These are phyloP conservation scores for Arthrobotrys megalospora DNA, from an alignment of 2,329 filamentous ascomycete species.

Conservation along the genomic window DNA sequence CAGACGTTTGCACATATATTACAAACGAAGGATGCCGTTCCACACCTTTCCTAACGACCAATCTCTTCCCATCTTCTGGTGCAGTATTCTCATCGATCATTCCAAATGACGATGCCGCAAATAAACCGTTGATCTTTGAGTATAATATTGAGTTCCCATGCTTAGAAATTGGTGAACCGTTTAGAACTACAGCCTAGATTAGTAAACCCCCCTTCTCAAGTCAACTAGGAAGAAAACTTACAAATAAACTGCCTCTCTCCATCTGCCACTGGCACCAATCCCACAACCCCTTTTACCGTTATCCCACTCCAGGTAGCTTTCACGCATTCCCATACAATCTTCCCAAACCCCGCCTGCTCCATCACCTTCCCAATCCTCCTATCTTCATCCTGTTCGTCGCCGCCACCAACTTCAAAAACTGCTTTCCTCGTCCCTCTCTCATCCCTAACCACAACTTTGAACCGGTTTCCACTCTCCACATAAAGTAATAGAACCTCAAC, in stretches of 20 bases:
- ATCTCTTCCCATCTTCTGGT: conserved; percentile 67
- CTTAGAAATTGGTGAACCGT: conserved; percentile 60
- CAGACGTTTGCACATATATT: conserved; percentile 74
- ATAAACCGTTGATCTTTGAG: conserved; percentile 82
- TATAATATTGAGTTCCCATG: conserved; percentile 73
- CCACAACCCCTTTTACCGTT: conserved; percentile 31
- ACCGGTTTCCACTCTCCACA: not conserved
- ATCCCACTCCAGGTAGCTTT: conserved; percentile 32
- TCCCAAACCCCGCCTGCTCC: conserved; percentile 30
- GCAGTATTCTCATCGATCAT: conserved; percentile 69
- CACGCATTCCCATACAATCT: conserved; percentile 29
- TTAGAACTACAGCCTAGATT: conserved; percentile 47
- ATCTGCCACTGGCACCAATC: conserved; percentile 21
- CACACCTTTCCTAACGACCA: conserved; percentile 74
- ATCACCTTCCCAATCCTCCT: conserved; percentile 25
- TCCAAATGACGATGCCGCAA: conserved; percentile 84
- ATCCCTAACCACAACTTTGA: conserved; percentile 60
- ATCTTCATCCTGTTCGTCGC: not conserved
- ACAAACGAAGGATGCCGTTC: conserved; percentile 93
- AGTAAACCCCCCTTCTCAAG: not conserved
- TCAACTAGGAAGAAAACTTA: conserved; percentile 3
- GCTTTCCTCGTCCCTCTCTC: conserved; percentile 51
- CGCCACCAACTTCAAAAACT: conserved; percentile 5
- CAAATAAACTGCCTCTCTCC: conserved; percentile 62
- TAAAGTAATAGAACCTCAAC: conserved; percentile 56